A percentile compares a stretch with the other conserved stretches of the same genome.
phyloP scores from a whole-genome alignment of 345 rosid genomes.

The Citropsis articulata region DNA sequence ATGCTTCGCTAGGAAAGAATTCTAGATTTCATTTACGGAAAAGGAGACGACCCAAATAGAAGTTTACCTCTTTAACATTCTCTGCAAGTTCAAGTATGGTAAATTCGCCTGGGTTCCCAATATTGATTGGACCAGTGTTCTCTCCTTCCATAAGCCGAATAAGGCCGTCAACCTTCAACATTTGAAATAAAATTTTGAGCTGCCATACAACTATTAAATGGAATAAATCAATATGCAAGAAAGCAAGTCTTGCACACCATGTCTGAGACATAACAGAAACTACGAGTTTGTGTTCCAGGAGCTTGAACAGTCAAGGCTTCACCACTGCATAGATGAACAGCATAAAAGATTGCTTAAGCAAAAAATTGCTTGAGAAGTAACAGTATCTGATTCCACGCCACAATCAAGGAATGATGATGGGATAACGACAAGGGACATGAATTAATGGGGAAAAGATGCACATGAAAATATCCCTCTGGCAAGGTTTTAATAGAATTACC shows the following conservation, averaged over 20 bases:
- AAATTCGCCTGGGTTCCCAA: constrained; percentile 94
- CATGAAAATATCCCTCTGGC: background rate
- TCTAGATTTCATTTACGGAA: background rate
- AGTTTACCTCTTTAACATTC: constrained; percentile 78
- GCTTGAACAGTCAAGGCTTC: constrained; percentile 89
- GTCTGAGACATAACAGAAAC: constrained; percentile 94
- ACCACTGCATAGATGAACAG: constrained; percentile 40
- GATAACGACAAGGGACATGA: background rate
- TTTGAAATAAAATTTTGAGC: background rate
- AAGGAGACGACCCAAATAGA: background rate
- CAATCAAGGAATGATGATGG: background rate
- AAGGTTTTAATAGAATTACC: constrained; percentile 34
- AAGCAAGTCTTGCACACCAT: constrained; percentile 49
- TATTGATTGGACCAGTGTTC: constrained; percentile 85
- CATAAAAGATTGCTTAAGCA: background rate
- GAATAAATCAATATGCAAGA: background rate
- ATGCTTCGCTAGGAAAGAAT: background rate
- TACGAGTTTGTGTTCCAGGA: constrained; percentile 96
- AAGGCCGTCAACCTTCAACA: constrained; percentile 79
- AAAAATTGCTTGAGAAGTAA: background rate
- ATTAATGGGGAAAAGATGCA: background rate
- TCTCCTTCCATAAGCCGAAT: constrained; percentile 95
- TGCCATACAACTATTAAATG: background rate
- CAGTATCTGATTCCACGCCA: background rate
- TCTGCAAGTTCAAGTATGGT: constrained; percentile 89